Base-by-base conservation (phyloP, 1,284 basidiomycete species). In the Leccinum cinnamomeum region DNA sequence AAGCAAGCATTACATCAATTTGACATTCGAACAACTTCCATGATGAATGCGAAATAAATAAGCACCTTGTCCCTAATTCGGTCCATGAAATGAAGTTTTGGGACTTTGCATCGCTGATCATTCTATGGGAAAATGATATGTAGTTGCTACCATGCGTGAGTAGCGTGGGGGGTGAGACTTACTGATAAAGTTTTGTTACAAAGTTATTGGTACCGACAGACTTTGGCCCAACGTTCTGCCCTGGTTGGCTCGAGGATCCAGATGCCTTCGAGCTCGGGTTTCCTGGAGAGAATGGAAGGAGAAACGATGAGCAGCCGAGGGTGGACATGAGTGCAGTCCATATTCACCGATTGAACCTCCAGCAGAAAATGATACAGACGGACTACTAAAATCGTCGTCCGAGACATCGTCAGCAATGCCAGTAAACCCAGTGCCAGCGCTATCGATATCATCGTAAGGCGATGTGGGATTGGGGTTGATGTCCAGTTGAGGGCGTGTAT, bases 161-260 rank as follows among this genome's bases (percentile, higher is more conserved):
- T 37, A 46, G 54, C 55, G 59, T 62, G 64, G 35, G 57, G 55
- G 57, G 55, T n/a, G 56, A 53, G n/a, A 64, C 89, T 72, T 68
- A 91, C 90, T 91, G 88, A 75, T 91, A 92, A 30, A 92, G 79
- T 79, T 92, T 92, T 12, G 88, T 88, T 53, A 92, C 90, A 72
- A 92, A 92, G 70, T 92, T 92, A 70, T 92, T 92, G 44, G 88
- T 88, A 18, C 84, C 85, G 69, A 86, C 79, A 16, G 88, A 83
- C 70, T 90, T 91, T 57, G 84, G 4, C 4, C 23, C 78, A 56
- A 84, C 71, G 65, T 80, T 83, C 75, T 88, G 69, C 0, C 51
- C 61, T 37, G 67, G 67, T 55, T 75, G 69, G 10, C 55, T 46
- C 1, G 66, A 64, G 5, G 62, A 56, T 2, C 60, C 58, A n/a